Evolutionary conservation across 1,139 yeast genomes (phyloP).

Genomic region (Suhomyces bolitotheri): DNA sequence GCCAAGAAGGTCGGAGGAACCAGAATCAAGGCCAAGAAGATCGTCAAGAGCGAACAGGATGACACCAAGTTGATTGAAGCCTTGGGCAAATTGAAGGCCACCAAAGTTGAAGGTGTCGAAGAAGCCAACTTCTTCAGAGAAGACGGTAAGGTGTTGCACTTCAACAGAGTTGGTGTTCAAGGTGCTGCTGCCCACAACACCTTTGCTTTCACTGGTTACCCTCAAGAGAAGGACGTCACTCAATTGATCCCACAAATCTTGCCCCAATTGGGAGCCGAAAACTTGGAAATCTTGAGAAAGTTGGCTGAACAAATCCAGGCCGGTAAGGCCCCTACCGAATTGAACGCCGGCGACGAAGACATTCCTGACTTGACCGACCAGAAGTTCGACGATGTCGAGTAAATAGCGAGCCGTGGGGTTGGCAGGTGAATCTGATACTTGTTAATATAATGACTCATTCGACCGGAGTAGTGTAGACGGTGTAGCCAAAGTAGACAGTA

Average conservation of each 20-base stretch:
- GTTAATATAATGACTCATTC: background rate
- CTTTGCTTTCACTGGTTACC: constrained; percentile 92
- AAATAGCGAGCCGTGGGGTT: constrained; percentile 20
- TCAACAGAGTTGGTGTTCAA: constrained; percentile 93
- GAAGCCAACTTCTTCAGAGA: constrained; percentile 98
- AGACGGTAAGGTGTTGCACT: constrained; percentile 94
- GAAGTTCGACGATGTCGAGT: constrained; percentile 86
- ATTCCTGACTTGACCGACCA: constrained; percentile 96
- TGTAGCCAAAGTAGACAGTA: too few species aligned
- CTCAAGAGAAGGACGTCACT: constrained; percentile 89
- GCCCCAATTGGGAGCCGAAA: constrained; percentile 96
- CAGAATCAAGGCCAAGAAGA: constrained; percentile 80
- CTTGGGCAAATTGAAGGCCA: constrained; percentile 86
- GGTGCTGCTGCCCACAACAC: constrained; percentile 90
- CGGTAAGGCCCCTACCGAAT: constrained; percentile 48
- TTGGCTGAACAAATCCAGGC: constrained; percentile 88
- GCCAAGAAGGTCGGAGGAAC: constrained; percentile 85
- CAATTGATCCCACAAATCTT: constrained; percentile 94
- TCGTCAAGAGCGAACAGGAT: constrained; percentile 67
- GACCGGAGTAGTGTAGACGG: background rate
- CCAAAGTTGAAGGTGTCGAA: constrained; percentile 84
- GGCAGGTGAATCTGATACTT: background rate
- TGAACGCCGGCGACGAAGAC: constrained; percentile 62
- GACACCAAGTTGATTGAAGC: constrained; percentile 90
- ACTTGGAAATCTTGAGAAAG: constrained; percentile 84